phyloP scores from a whole-genome alignment of 2,329 filamentous ascomycete genomes.

The Colletotrichum brevisporum region DNA sequence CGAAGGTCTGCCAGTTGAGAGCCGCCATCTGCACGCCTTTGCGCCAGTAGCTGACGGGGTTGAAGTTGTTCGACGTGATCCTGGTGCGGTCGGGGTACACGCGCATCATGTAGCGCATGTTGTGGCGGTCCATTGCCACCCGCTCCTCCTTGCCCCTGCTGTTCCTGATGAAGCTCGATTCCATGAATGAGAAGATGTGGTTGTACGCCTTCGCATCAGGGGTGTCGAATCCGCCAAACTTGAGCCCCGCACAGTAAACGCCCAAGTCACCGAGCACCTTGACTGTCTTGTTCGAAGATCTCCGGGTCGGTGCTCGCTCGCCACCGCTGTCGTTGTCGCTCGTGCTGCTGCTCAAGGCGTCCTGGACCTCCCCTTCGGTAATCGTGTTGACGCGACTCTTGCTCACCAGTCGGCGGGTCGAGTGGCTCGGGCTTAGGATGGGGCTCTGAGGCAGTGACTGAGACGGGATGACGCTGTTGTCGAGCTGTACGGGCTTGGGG shows the following conservation, averaged over 20 bases:
- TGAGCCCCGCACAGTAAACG: constrained; percentile 81
- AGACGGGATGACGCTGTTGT: constrained; percentile 68
- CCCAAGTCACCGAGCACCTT: constrained; percentile 87
- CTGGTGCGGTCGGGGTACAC: constrained; percentile 91
- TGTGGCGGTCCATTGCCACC: constrained; percentile 86
- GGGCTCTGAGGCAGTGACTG: constrained; percentile 69
- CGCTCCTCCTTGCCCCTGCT: constrained; percentile 83
- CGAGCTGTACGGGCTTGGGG: constrained; percentile 72
- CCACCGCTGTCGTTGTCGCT: constrained; percentile 85
- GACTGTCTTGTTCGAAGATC: constrained; percentile 86
- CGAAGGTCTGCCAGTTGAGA: constrained; percentile 98
- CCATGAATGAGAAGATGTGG: constrained; percentile 95
- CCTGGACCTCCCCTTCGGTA: constrained; percentile 69
- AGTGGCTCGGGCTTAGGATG: constrained; percentile 65
- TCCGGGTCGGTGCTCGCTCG: constrained; percentile 69
- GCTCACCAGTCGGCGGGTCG: constrained; percentile 61
- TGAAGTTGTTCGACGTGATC: constrained; percentile 92
- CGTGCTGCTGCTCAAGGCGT: constrained; percentile 71
- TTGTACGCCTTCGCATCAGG: constrained; percentile 89
- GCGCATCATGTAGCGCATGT: constrained; percentile 91
- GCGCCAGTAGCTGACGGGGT: constrained; percentile 93
- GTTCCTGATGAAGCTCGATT: constrained; percentile 87
- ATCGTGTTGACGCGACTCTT: constrained; percentile 72
- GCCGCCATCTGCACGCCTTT: constrained; percentile 98
- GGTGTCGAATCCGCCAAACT: constrained; percentile 85